Percentiles rank a stretch among this genome's conserved stretches.
Conservation (phyloP, 2,329 filamentous ascomycete genomes). For the Scedosporium dehoogii region DNA sequence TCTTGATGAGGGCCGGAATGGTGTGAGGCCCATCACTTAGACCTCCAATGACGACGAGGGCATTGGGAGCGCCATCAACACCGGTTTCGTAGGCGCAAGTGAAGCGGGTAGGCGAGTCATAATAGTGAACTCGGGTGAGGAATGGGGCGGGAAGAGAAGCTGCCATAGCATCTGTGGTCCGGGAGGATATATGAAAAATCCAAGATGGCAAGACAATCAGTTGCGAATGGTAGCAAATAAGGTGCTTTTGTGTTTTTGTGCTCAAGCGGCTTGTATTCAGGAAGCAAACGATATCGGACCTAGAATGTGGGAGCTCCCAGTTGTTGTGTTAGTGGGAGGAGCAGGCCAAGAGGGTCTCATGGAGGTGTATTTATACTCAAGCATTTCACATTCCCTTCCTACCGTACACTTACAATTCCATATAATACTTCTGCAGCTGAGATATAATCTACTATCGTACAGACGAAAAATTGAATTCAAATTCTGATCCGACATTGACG, state of each 20-base stretch:
- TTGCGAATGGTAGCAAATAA: neutral
- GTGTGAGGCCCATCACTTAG: conserved; percentile 61
- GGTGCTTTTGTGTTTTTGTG: too few species aligned
- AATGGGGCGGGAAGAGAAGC: neutral
- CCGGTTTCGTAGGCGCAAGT: conserved; percentile 39
- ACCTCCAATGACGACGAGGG: conserved; percentile 60
- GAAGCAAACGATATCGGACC: too few species aligned
- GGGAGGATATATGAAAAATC: neutral
- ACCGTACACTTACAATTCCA: too few species aligned
- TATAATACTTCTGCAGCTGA: too few species aligned
- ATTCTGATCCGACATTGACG: too few species aligned
- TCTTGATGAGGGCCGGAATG: conserved; percentile 42
- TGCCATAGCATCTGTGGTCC: neutral
- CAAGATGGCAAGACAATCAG: neutral
- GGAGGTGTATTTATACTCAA: neutral
- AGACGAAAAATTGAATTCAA: too few species aligned
- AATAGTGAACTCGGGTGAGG: conserved; percentile 6
- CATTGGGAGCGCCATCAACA: conserved; percentile 35
- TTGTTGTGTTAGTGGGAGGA: too few species aligned
- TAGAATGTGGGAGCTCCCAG: too few species aligned
- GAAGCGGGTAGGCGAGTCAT: conserved; percentile 11
- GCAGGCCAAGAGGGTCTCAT: neutral
- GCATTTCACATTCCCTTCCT: too few species aligned
- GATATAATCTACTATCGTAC: too few species aligned
- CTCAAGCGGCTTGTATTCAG: neutral